A percentile compares a stretch with the other conserved stretches of the same genome.
Conservation (phyloP, 2,329 filamentous ascomycete genomes). For the Stemphylium vesicarium region DNA sequence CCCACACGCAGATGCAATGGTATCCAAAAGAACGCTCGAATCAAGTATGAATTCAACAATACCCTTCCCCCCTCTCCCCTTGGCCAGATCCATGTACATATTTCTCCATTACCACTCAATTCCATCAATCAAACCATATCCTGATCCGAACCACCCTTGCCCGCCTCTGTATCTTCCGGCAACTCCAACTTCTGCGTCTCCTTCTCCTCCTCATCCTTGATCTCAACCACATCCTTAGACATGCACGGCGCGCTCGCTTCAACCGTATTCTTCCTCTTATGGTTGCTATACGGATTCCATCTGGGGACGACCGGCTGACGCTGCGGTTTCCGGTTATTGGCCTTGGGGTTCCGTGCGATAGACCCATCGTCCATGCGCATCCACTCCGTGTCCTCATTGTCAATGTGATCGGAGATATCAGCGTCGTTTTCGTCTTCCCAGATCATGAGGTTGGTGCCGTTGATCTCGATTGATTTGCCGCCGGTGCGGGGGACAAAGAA, state of each 20-base stretch:
- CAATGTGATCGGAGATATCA: slow-evolving; percentile 48
- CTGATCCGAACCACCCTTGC: slow-evolving; percentile 22
- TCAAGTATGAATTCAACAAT: slow-evolving; percentile 18
- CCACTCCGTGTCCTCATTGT: slow-evolving; percentile 44
- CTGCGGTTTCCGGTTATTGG: slow-evolving; percentile 40
- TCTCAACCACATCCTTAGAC: slow-evolving; percentile 28
- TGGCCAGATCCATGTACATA: background rate
- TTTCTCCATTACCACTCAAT: no score
- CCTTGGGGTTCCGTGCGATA: slow-evolving; percentile 46
- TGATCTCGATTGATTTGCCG: slow-evolving; percentile 45
- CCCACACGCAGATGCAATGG: slow-evolving; percentile 14
- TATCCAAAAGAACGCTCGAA: slow-evolving; percentile 23
- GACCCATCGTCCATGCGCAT: slow-evolving; percentile 48
- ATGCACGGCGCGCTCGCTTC: slow-evolving; percentile 30
- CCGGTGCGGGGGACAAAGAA: slow-evolving; percentile 50
- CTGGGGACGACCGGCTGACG: slow-evolving; percentile 33
- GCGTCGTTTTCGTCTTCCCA: slow-evolving; percentile 50
- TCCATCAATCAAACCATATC: slow-evolving; percentile 19
- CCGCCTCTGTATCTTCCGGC: slow-evolving; percentile 6
- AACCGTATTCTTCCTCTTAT: slow-evolving; percentile 33
- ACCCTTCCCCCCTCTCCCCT: background rate
- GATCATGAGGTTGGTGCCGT: slow-evolving; percentile 48
- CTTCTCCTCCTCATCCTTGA: slow-evolving; percentile 14
- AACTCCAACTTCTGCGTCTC: slow-evolving; percentile 21
- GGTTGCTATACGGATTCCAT: slow-evolving; percentile 43